Percentiles rank a stretch among this genome's conserved stretches.
Evolutionary conservation across 164 flowering plant species (phyloP).

Genomic region (Euptelea pleiosperma): DNA sequence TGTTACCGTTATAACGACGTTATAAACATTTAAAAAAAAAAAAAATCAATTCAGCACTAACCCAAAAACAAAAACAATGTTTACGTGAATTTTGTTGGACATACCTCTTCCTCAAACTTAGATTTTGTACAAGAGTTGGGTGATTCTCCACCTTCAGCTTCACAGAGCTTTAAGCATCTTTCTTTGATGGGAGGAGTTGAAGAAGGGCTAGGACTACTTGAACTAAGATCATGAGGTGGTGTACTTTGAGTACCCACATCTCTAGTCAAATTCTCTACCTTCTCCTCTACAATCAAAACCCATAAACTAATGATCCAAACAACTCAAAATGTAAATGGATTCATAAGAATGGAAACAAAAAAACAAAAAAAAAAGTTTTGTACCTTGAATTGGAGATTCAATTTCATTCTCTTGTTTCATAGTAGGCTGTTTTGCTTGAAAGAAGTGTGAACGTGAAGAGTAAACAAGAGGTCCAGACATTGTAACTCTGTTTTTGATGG

Average conservation of each 20-base stretch:
- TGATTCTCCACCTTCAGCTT: conserved; percentile 26
- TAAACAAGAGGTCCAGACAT: conserved; percentile 77
- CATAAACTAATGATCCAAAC: not conserved
- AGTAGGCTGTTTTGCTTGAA: conserved; percentile 26
- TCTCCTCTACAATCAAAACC: conserved; percentile 26
- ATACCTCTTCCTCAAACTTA: conserved; percentile 33
- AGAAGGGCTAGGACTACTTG: conserved; percentile 51
- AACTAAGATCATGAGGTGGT: conserved; percentile 44
- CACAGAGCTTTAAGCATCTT: conserved; percentile 29
- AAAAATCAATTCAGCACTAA: too few relatives aligned
- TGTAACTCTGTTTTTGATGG: conserved; percentile 45
- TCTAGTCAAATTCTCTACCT: conserved; percentile 38
- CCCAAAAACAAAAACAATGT: not conserved
- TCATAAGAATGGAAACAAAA: not conserved
- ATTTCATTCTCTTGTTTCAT: conserved; percentile 16
- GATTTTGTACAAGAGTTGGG: conserved; percentile 22
- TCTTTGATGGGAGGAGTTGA: conserved; percentile 51
- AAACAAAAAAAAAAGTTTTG: not conserved
- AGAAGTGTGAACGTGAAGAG: conserved; percentile 27
- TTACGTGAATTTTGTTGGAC: not conserved
- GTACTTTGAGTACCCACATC: conserved; percentile 75
- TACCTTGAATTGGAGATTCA: conserved; percentile 32
- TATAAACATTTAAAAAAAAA: too few relatives aligned
- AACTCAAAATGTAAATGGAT: not conserved
- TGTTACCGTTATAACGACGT: too few relatives aligned